Evolutionary conservation across 2,329 filamentous ascomycete genomes (phyloP), one percentile per base, ranked within the genome.

Genomic region (Laburnicola sp.): DNA sequence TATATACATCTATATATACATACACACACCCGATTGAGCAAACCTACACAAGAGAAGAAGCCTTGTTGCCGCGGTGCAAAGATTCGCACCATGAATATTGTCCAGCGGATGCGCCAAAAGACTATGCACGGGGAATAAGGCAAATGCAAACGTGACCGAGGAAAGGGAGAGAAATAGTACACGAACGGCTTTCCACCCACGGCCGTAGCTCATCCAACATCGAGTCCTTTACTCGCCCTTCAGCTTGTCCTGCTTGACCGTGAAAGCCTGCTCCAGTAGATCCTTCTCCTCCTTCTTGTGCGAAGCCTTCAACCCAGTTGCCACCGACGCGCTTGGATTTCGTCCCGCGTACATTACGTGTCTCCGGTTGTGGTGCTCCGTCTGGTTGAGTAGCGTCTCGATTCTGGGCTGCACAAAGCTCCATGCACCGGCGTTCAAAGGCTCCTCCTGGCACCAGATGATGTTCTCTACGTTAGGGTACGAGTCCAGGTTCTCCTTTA

Each of bases 391-490:
- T 60, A 99, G 78, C 6, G 93, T 99, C 84, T 99, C 94, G 59
- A 99, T 91, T 70, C 94, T 88, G 28, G 94, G 94, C 78, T 99
- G 94, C n/a, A 87, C 89, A 78, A 94, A 97, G 72, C 86, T 91
- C 94, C 94, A 99, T 40, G 90, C 90, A 74, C 94, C 94, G 6
- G 94, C 94, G 73, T 99, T 99, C 53, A 99, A 84, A 28, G 94
- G 94, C 80, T 99, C 94, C 75, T 99, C 94, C 78, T 99, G 94
- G 63, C 85, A 87, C 92, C 92, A 99, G 58, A 99, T 91, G 62
- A 99, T 91, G 59, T 91, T 93, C 83, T 97, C 90, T 65, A 93
- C 93, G 75, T 99, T 99, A 72, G 92, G 91, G 81, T 99, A 99
- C 75, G 80, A 85, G 80, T 99, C 93, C 48, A 99, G 83, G 80